Conservation (phyloP, 2,329 filamentous ascomycete species). For the Zarea fungicola region DNA sequence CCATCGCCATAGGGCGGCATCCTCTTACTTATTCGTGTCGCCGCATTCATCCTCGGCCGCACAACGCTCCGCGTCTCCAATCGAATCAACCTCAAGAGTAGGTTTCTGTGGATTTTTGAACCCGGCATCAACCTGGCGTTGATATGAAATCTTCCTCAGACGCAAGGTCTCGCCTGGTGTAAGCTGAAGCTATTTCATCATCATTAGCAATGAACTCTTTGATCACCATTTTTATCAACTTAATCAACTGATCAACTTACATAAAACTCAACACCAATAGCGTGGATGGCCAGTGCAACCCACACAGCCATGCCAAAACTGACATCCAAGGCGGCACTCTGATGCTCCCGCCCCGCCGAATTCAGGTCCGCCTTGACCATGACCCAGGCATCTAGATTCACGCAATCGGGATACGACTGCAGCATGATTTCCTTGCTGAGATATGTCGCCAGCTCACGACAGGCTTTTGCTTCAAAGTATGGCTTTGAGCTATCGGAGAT, state of each 20-base stretch:
- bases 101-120: constrained; percentile 41
- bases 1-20: too few relatives aligned
- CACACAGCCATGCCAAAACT: constrained; percentile 47
- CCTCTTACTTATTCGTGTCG: too few relatives aligned
- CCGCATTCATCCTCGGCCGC: too few relatives aligned
- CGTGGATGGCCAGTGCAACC: constrained; percentile 47
- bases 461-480: constrained; percentile 30
- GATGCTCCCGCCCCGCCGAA: constrained; percentile 18
- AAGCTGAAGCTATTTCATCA: constrained; percentile 40
- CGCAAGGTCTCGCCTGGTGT: constrained; percentile 50
- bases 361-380: constrained; percentile 29
- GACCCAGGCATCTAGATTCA: constrained; percentile 28
- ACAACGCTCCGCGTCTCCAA: too few relatives aligned
- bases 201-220: not conserved
- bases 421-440: constrained; percentile 22
- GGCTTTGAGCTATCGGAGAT: constrained; percentile 21
- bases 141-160: constrained; percentile 48
- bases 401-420: constrained; percentile 38
- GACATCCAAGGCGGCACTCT: constrained; percentile 37
- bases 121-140: constrained; percentile 49
- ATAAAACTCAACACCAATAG: constrained; percentile 42
- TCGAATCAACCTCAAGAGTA: too few relatives aligned
- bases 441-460: constrained; percentile 40
- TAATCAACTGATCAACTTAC: too few relatives aligned
- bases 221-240: not conserved